Percentiles rank a stretch among this genome's conserved stretches.
Conservation (phyloP, 2,329 filamentous ascomycete genomes). For the Fusarium sp. region DNA sequence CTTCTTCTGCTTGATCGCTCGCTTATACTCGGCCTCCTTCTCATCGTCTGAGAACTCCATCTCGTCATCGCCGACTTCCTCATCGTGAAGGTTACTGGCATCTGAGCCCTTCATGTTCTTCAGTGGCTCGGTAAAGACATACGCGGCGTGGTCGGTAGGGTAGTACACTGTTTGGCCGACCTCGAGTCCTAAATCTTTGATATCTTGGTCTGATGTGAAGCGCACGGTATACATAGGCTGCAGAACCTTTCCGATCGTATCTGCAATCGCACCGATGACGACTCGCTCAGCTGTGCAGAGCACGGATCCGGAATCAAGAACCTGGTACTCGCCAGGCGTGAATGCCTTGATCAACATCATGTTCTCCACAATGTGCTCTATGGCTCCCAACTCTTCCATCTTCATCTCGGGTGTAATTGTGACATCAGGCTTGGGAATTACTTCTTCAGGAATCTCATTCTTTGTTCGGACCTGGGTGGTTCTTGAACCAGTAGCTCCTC, state of each 20-base stretch:
- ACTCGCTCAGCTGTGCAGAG: slow-evolving; percentile 80
- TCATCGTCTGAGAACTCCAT: slow-evolving; percentile 98
- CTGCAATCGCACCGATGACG: slow-evolving; percentile 83
- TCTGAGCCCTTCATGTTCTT: slow-evolving; percentile 87
- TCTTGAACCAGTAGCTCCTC: slow-evolving; percentile 52
- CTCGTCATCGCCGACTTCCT: slow-evolving; percentile 87
- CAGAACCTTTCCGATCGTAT: slow-evolving; percentile 86
- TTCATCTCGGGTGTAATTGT: slow-evolving; percentile 80
- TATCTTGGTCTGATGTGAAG: slow-evolving; percentile 75
- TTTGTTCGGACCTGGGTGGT: slow-evolving; percentile 74
- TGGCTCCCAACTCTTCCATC: slow-evolving; percentile 77
- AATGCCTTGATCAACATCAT: slow-evolving; percentile 82
- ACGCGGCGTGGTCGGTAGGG: slow-evolving; percentile 79
- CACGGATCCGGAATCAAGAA: slow-evolving; percentile 85
- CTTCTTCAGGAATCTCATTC: slow-evolving; percentile 77
- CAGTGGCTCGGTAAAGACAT: slow-evolving; percentile 86
- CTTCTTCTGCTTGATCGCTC: slow-evolving; percentile 73
- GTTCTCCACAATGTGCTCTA: slow-evolving; percentile 83
- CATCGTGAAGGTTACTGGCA: slow-evolving; percentile 93
- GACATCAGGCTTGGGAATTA: slow-evolving; percentile 79
- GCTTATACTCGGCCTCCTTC: slow-evolving; percentile 85
- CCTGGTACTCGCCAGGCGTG: slow-evolving; percentile 82
- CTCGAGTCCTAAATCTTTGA: slow-evolving; percentile 73
- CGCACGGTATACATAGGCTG: slow-evolving; percentile 87
- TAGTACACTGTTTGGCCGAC: slow-evolving; percentile 81